A percentile compares a stretch with the other conserved stretches of the same genome.
Conservation (phyloP, 768 basidiomycete genomes). For the Dentipellis fragilis region DNA sequence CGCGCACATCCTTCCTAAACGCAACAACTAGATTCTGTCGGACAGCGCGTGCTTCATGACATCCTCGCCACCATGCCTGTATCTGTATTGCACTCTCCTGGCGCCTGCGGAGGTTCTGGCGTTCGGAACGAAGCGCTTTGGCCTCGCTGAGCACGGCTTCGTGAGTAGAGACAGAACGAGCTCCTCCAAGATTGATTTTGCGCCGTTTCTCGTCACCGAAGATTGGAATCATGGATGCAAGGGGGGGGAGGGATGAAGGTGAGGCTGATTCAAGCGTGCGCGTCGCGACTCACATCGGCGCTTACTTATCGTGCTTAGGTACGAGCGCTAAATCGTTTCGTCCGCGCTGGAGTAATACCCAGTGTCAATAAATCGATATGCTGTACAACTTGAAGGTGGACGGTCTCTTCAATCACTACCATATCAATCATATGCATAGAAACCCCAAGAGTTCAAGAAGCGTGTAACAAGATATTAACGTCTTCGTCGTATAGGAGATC, state of each 20-base stretch:
- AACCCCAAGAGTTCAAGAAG: too few species aligned
- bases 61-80: slow-evolving; percentile 65
- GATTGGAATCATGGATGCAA: slow-evolving; percentile 27
- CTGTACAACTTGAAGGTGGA: too few species aligned
- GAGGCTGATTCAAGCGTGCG: neutral
- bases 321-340: too few species aligned
- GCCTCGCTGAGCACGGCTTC: slow-evolving; percentile 52
- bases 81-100: slow-evolving; percentile 51
- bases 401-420: too few species aligned
- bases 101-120: slow-evolving; percentile 42
- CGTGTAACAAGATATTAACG: too few species aligned
- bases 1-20: slow-evolving; percentile 44
- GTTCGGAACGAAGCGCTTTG: slow-evolving; percentile 47
- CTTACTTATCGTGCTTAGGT: too few species aligned
- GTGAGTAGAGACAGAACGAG: slow-evolving; percentile 39
- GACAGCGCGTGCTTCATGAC: slow-evolving; percentile 28
- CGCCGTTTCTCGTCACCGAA: slow-evolving; percentile 42
- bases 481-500: too few species aligned
- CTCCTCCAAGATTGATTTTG: slow-evolving; percentile 72
- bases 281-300: neutral
- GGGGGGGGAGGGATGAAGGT: neutral
- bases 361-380: too few species aligned
- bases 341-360: too few species aligned
- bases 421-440: too few species aligned
- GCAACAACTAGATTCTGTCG: slow-evolving; percentile 33